phyloP scores from a whole-genome alignment of 2,329 filamentous ascomycete species.

The Ceratocystis lukuohia region DNA sequence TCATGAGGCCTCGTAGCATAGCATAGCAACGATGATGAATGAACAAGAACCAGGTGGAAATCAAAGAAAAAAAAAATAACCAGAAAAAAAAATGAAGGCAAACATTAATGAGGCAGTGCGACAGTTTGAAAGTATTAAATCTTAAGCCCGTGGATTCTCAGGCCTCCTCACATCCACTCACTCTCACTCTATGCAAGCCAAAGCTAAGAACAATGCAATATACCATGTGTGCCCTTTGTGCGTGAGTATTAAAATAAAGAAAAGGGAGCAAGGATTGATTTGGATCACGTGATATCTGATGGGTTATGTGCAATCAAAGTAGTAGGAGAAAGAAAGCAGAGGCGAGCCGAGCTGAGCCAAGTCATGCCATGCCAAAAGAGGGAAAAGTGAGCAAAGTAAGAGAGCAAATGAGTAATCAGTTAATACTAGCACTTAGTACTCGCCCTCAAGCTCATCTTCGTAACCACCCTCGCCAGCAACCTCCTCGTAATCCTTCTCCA shows the following conservation, averaged over 20 bases:
- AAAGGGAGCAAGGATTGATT: slow-evolving; percentile 12
- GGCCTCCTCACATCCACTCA: background rate
- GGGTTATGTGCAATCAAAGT: slow-evolving; percentile 13
- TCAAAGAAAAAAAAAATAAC: background rate
- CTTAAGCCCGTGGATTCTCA: background rate
- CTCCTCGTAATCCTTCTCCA: slow-evolving; percentile 81
- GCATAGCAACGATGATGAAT: background rate
- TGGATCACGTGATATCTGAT: slow-evolving; percentile 15
- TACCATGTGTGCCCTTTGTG: background rate
- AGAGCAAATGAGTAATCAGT: slow-evolving; percentile 12
- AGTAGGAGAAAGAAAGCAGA: slow-evolving; percentile 3
- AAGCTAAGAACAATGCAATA: background rate
- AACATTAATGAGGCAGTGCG: background rate
- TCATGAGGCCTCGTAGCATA: background rate
- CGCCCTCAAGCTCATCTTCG: slow-evolving; percentile 50
- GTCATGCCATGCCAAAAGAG: background rate
- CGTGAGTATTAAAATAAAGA: slow-evolving; percentile 7
- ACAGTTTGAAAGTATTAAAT: slow-evolving; percentile 5
- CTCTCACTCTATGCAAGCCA: background rate
- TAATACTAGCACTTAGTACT: slow-evolving; percentile 52
- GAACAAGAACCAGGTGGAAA: too few species aligned
- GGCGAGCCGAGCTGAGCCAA: background rate
- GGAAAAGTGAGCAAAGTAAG: background rate
- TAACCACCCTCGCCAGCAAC: slow-evolving; percentile 60
- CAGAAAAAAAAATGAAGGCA: background rate